Conservation (phyloP, 345 rosid genomes). For the Melaleuca alternifolia region DNA sequence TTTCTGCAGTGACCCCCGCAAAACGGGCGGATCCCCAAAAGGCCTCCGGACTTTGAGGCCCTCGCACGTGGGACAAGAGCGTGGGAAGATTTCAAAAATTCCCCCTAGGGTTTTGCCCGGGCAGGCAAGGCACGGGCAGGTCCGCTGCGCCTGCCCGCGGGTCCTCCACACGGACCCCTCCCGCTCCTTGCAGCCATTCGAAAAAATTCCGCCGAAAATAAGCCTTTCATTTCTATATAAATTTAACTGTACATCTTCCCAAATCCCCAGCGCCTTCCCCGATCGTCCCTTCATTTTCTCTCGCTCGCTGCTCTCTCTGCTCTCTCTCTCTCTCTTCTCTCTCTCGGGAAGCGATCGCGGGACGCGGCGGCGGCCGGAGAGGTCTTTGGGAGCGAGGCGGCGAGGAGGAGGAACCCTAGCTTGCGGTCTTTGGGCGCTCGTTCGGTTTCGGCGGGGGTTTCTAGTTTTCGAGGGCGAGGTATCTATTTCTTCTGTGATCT, state of each 20-base stretch:
- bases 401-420: constrained; percentile 19
- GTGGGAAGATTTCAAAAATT: not conserved
- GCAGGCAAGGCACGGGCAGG: not conserved
- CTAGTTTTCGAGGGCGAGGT: not conserved
- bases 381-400: not conserved
- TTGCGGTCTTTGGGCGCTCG: not conserved
- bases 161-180: constrained; percentile 12
- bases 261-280: not conserved
- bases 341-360: not conserved
- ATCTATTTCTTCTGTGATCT: not conserved
- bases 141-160: not conserved
- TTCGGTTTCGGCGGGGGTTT: not conserved
- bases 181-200: constrained; percentile 69
- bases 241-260: not conserved
- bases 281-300: not conserved
- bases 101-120: not conserved
- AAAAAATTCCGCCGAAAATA: constrained; percentile 1
- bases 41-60: not conserved
- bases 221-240: not conserved
- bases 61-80: not conserved
- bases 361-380: not conserved
- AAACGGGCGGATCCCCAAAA: not conserved
- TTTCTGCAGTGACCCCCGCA: not conserved
- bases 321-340: not conserved
- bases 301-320: not conserved